Base-by-base conservation (phyloP, 2,329 filamentous ascomycete genomes). In the Microdochium paspali region DNA sequence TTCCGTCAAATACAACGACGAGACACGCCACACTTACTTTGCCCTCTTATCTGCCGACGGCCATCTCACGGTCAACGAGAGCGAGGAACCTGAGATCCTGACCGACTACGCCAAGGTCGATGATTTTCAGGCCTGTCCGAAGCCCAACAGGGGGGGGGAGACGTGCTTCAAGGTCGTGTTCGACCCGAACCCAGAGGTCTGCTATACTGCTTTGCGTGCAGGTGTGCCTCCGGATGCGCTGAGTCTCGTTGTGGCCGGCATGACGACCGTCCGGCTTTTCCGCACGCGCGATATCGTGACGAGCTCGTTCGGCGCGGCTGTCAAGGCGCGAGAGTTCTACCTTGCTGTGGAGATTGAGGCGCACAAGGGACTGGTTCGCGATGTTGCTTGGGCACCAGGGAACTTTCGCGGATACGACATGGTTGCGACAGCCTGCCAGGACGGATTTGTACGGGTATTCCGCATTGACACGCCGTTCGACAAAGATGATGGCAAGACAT, bases 351-450 rank as follows among this genome's bases (percentile, higher is more conserved):
- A 90, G 59, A 71, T 97, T 15, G 72, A 73, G 25, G 82, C 82
- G 2, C 87, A 95, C 56, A 75, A 79, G 7, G 82, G 84, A 1
- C 74, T 97, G 32, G 86, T 96, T 6, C 77, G 91, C 44, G 90
- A 96, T 62, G 79, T 96, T 1, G 84, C 88, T 2, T 98, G 93
- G 93, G 89, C 91, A 1, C 86, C 90, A 44, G 91, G 90, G 12
- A 94, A 90, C 54, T 89, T 94, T 57, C 74, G 90, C 32, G 91
- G 91, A 1, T 91, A 88, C 62, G 93, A 98, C 63, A 77, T 91
- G 49, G 78, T 97, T 56, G 93, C 91, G 3, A 94, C 90, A 5
- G 91, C 90, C 2, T 93, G 88, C 61, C 94, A 94, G 64, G 93
- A 98, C 61, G 91, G 93, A 3, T 84, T 82, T 56, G 82, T 96